phyloP scores from a whole-genome alignment of 73 alveolate species.

The Symbiodinium natans region DNA sequence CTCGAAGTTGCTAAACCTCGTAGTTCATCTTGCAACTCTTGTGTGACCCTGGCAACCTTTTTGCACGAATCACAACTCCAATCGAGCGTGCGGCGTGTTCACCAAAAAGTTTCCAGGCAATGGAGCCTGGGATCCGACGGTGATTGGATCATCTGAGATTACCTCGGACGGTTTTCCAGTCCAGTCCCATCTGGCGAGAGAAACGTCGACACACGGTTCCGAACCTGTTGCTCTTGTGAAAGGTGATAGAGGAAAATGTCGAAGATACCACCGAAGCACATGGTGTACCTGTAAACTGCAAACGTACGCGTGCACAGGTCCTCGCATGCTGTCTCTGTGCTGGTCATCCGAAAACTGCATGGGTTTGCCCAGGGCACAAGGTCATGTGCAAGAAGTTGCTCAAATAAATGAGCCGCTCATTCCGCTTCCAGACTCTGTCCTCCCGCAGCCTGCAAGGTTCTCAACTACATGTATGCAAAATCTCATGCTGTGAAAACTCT shows the following conservation, averaged over 20 bases:
- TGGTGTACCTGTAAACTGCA: slow-evolving; percentile 63
- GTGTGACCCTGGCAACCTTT: too few species aligned
- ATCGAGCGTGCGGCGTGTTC: background rate
- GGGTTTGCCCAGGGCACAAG: slow-evolving; percentile 13
- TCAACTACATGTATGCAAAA: background rate
- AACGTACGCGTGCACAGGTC: background rate
- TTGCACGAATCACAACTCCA: too few species aligned
- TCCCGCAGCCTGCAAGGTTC: background rate
- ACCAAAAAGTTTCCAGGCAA: background rate
- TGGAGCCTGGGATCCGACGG: background rate
- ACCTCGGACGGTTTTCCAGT: slow-evolving; percentile 27
- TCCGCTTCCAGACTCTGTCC: slow-evolving; percentile 46
- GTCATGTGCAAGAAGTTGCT: slow-evolving; percentile 79
- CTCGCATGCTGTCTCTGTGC: background rate
- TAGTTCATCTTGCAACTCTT: too few species aligned
- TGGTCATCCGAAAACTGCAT: background rate
- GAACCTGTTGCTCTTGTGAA: slow-evolving; percentile 63
- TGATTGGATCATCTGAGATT: slow-evolving; percentile 3
- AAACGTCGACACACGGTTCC: background rate
- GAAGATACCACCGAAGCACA: slow-evolving; percentile 85
- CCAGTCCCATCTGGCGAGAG: background rate
- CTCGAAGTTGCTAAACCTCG: slow-evolving; percentile 71
- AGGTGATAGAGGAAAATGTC: slow-evolving; percentile 79
- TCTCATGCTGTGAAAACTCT: background rate
- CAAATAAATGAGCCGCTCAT: slow-evolving; percentile 62